Percentiles rank a stretch among this genome's conserved stretches.
Conservation (phyloP, 148 eudicot genomes). For the Vaccinium myrtillus region DNA sequence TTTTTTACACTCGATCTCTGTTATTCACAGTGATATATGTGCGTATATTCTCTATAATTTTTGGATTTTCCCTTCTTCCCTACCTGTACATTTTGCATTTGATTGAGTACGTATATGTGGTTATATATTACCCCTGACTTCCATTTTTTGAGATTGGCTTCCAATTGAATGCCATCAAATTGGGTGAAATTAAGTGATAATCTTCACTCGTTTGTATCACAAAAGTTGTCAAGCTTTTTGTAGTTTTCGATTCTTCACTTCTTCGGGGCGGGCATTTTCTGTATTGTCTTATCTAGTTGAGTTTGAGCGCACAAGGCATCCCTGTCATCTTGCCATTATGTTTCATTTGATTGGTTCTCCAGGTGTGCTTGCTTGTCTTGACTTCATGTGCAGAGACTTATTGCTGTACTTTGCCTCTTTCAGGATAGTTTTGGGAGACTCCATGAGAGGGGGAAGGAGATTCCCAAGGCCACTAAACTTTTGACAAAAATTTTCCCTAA, state of each 20-base stretch:
- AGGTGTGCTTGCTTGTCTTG: constrained; percentile 1
- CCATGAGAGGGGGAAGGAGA: constrained; percentile 80
- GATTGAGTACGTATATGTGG: neutral
- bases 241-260: neutral
- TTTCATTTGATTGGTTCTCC: constrained; percentile 3
- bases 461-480: constrained; percentile 70
- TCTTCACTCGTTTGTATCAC: neutral
- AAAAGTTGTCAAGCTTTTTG: neutral
- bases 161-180: neutral
- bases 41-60: neutral
- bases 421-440: constrained; percentile 98
- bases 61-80: neutral
- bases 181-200: neutral
- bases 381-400: constrained; percentile 18
- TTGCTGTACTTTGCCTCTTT: constrained; percentile 14
- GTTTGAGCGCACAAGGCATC: neutral
- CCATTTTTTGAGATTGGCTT: neutral
- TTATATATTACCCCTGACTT: neutral
- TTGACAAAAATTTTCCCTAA: constrained; percentile 82
- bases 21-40: neutral
- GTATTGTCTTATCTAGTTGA: constrained; percentile 2
- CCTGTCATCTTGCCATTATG: neutral
- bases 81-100: neutral
- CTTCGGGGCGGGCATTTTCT: neutral
- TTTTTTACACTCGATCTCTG: neutral